These are phyloP conservation scores for Plasmodium adleri DNA, from an alignment of 169 alveolate species.

Conservation along the genomic window DNA sequence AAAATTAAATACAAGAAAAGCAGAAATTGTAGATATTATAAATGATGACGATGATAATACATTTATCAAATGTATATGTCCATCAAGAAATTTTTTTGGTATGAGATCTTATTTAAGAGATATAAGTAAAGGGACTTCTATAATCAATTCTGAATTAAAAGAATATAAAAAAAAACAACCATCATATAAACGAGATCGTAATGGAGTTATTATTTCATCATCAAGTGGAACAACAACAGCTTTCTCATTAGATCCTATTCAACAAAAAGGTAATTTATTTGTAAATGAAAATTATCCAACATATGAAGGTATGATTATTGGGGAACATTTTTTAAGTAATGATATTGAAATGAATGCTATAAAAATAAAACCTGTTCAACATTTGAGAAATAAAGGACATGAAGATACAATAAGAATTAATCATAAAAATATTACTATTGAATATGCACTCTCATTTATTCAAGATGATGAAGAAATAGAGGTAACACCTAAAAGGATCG, in stretches of 20 bases:
- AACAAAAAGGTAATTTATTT: constrained; percentile 90
- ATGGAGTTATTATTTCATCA: constrained; percentile 90
- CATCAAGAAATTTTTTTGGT: constrained; percentile 86
- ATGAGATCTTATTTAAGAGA: constrained; percentile 86
- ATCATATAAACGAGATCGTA: constrained; percentile 80
- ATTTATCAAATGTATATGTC: constrained; percentile 69
- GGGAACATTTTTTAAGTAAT: constrained; percentile 86
- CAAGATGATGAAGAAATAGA: constrained; percentile 94
- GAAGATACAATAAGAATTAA: constrained; percentile 86
- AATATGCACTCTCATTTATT: constrained; percentile 92
- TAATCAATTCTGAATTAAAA: constrained; percentile 83
- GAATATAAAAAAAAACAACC: constrained; percentile 87
- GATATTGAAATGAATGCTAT: constrained; percentile 90
- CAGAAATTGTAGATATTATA: constrained; percentile 76
- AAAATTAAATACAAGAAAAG: constrained; percentile 86
- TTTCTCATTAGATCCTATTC: constrained; percentile 90
- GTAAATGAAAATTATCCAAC: constrained; percentile 88
- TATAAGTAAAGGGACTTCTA: constrained; percentile 90
- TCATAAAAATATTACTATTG: constrained; percentile 86
- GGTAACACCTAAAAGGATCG: constrained; percentile 94
- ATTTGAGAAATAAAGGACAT: constrained; percentile 89
- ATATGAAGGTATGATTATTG: constrained; percentile 91
- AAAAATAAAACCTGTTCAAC: constrained; percentile 88
- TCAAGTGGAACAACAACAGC: constrained; percentile 90
- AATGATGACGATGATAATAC: constrained; percentile 63